Evolutionary conservation across 2,329 filamentous ascomycete genomes (phyloP).

Genomic region (Seiridium unicorne): DNA sequence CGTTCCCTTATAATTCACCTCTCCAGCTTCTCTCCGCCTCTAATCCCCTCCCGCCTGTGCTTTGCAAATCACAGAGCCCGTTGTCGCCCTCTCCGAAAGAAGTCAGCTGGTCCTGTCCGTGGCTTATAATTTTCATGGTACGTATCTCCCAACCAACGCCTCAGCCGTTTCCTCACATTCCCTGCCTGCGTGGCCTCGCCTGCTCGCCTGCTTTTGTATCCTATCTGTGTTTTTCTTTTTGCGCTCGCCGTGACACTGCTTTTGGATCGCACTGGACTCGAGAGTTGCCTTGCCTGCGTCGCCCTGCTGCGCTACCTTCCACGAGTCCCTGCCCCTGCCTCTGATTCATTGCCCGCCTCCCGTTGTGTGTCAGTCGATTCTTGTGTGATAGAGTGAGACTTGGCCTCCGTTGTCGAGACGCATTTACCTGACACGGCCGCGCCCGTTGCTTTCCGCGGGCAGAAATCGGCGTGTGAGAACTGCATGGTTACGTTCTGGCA

Average conservation of each 20-base stretch:
- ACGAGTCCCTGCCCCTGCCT: constrained; percentile 2
- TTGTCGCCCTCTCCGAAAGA: not conserved
- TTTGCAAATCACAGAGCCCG: constrained; percentile 2
- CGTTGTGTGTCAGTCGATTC: constrained; percentile 1
- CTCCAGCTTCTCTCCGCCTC: not conserved
- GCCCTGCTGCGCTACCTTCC: constrained; percentile 1
- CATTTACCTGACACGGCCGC: constrained; percentile 5
- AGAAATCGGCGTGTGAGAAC: too few species aligned
- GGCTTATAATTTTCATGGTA: not conserved
- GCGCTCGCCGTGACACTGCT: not conserved
- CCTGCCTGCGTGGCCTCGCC: not conserved
- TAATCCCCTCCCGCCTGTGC: not conserved
- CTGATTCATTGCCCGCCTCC: not conserved
- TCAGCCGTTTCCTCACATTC: not conserved
- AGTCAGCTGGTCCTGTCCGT: not conserved
- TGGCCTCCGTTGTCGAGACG: not conserved
- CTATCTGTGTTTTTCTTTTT: not conserved
- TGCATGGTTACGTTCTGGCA: too few species aligned
- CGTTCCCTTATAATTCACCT: not conserved
- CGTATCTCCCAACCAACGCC: not conserved
- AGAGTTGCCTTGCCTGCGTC: not conserved
- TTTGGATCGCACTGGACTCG: not conserved
- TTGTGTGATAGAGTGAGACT: constrained; percentile 8
- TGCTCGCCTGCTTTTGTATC: not conserved
- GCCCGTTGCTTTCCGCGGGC: not conserved